phyloP scores from a whole-genome alignment of 371 early-diverging fungal species.

The Mortierella sp. region DNA sequence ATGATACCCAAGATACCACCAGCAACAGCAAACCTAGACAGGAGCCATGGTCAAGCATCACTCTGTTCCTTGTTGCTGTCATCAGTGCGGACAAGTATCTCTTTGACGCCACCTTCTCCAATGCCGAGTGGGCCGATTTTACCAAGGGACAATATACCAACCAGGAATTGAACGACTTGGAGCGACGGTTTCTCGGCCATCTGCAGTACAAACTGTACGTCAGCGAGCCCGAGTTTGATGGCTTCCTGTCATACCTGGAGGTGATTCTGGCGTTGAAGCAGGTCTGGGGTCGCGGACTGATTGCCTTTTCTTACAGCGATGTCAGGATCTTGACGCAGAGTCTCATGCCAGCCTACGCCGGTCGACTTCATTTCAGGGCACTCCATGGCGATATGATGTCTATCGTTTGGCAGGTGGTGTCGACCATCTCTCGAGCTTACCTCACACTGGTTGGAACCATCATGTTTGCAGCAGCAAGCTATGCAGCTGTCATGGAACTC shows the following conservation, averaged over 20 bases:
- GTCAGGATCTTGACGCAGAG: slow-evolving; percentile 64
- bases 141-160: slow-evolving; percentile 63
- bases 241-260: slow-evolving; percentile 65
- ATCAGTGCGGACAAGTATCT: slow-evolving; percentile 57
- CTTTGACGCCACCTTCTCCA: slow-evolving; percentile 68
- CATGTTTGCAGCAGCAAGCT: slow-evolving; percentile 43
- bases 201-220: slow-evolving; percentile 62
- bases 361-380: slow-evolving; percentile 59
- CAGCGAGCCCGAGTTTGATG: slow-evolving; percentile 59
- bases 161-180: slow-evolving; percentile 64
- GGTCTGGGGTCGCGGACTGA: slow-evolving; percentile 42
- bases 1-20: slow-evolving; percentile 1
- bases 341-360: slow-evolving; percentile 60
- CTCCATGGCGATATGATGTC: slow-evolving; percentile 46
- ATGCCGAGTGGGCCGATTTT: slow-evolving; percentile 72
- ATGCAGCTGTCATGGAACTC: slow-evolving; percentile 36
- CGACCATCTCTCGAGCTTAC: slow-evolving; percentile 38
- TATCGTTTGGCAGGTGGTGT: slow-evolving; percentile 49
- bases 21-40: slow-evolving; percentile 8
- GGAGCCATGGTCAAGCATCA: slow-evolving; percentile 44
- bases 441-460: slow-evolving; percentile 42
- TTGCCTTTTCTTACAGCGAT: slow-evolving; percentile 63
- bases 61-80: slow-evolving; percentile 53
- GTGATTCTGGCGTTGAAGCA: slow-evolving; percentile 62
- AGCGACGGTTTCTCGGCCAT: slow-evolving; percentile 62